Conservation (phyloP, 192 early-diverging fungal species). For the Glomus cerebriforme region DNA sequence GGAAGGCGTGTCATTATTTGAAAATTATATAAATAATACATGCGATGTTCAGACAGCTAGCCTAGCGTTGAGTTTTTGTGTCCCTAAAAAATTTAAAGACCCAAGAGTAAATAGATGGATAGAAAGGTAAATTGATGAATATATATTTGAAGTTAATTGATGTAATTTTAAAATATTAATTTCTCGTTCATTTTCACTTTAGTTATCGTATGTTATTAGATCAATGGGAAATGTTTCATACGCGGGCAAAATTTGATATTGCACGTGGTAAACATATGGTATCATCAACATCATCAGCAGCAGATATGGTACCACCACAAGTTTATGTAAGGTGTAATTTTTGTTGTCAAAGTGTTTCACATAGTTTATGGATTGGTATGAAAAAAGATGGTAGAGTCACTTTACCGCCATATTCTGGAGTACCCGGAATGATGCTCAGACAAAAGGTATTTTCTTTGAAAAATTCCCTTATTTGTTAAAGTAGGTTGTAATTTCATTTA, state of each 20-base stretch:
- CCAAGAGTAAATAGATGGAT: slow-evolving; percentile 68
- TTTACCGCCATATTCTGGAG: slow-evolving; percentile 27
- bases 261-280: slow-evolving; percentile 65
- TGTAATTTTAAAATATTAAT: not conserved
- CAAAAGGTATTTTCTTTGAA: slow-evolving; percentile 40
- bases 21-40: slow-evolving; percentile 78
- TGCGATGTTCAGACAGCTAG: slow-evolving; percentile 92
- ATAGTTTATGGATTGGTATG: slow-evolving; percentile 44
- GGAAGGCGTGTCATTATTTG: slow-evolving; percentile 71
- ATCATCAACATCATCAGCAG: slow-evolving; percentile 48
- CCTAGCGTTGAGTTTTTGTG: slow-evolving; percentile 65
- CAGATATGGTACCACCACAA: slow-evolving; percentile 68
- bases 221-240: slow-evolving; percentile 82
- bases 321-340: slow-evolving; percentile 87
- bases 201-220: slow-evolving; percentile 88
- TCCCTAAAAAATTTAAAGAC: slow-evolving; percentile 62
- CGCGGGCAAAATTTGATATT: slow-evolving; percentile 92
- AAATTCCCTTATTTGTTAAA: not conserved
- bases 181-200: not conserved
- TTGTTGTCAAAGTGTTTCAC: slow-evolving; percentile 72
- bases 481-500: not conserved
- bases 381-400: slow-evolving; percentile 27
- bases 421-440: slow-evolving; percentile 27
- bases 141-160: not conserved
- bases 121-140: slow-evolving; percentile 51